Percentiles rank a stretch among this genome's conserved stretches.
Evolutionary conservation across 345 rosid genomes (phyloP).

Genomic region (Geranium rotundifolium): DNA sequence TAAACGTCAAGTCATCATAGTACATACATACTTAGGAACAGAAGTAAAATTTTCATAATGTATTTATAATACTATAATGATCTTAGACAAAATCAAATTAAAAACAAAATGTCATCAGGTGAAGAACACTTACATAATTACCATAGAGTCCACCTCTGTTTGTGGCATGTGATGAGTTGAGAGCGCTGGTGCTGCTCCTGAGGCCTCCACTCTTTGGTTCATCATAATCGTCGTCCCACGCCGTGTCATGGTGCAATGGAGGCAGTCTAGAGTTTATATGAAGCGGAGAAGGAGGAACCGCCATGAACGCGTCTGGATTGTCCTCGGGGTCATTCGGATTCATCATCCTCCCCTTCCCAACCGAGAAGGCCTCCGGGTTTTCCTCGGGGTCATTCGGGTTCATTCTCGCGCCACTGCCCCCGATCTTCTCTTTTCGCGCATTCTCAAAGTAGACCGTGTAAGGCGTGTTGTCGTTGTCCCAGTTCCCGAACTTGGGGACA

Average conservation of each 20-base stretch:
- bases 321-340: background rate
- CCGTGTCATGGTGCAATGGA: background rate
- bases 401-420: slow-evolving; percentile 15
- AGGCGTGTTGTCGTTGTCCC: no score
- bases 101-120: background rate
- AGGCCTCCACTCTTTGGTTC: background rate
- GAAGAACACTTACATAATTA: background rate
- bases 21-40: no score
- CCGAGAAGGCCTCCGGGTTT: slow-evolving; percentile 34
- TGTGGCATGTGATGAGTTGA: no score
- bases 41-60: no score
- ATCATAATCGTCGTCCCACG: background rate
- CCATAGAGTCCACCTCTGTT: background rate
- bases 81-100: no score
- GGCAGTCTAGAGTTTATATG: background rate
- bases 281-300: background rate
- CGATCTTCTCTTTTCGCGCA: slow-evolving; percentile 33
- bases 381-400: slow-evolving; percentile 52
- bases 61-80: no score
- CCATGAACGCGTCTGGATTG: background rate
- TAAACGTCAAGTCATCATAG: no score
- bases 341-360: slow-evolving; percentile 7
- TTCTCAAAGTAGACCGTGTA: slow-evolving; percentile 5
- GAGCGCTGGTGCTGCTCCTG: no score
- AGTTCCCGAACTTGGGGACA: no score